Evolutionary conservation across 257 asterid species (phyloP).

Genomic region (Salvia splendens): DNA sequence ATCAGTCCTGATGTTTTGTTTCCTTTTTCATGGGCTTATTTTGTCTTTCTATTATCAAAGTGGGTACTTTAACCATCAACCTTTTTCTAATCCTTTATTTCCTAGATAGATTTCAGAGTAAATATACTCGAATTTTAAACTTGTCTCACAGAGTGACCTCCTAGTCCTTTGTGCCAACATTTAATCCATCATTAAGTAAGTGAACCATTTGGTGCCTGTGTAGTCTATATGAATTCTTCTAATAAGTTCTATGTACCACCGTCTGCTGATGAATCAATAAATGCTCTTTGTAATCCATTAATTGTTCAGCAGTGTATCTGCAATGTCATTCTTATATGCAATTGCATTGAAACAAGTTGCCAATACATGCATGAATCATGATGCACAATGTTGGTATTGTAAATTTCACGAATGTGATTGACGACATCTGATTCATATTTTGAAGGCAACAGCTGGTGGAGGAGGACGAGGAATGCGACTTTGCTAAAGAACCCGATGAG

Average conservation of each 20-base stretch:
- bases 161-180: neutral
- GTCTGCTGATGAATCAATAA: too few species aligned
- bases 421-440: constrained; percentile 7
- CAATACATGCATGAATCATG: neutral
- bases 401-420: neutral
- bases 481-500: constrained; percentile 90
- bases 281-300: too few species aligned
- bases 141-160: constrained; percentile 5
- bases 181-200: neutral
- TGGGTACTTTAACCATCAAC: too few species aligned
- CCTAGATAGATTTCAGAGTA: too few species aligned
- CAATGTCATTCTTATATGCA: constrained; percentile 17
- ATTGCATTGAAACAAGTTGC: constrained; percentile 10
- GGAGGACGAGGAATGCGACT: constrained; percentile 99
- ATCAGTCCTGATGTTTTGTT: too few species aligned
- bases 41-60: too few species aligned
- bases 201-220: neutral
- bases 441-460: constrained; percentile 99
- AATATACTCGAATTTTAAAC: neutral
- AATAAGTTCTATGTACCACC: neutral
- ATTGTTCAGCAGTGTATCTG: too few species aligned
- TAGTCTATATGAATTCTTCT: constrained; percentile 9
- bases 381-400: constrained; percentile 6
- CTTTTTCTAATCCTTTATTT: too few species aligned
- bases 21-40: too few species aligned